Base-by-base conservation (phyloP, 768 basidiomycete species). In the Kwoniella dendrophila region DNA sequence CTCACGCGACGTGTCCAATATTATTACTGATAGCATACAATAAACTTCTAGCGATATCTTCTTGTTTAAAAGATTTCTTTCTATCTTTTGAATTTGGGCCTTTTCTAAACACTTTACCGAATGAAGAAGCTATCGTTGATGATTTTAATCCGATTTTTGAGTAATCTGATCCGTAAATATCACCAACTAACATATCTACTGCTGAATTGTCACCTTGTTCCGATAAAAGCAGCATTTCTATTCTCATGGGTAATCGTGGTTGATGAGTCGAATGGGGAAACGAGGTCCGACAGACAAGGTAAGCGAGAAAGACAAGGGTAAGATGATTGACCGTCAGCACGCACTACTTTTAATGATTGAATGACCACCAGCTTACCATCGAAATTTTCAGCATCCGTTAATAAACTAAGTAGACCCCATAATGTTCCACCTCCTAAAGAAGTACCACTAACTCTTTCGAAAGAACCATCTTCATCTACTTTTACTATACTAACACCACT, bases 121-220 rank as follows among this genome's bases (percentile, higher is more conserved):
- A 98, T 24, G 92, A 91, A 66, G 92, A 95, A 11, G 96, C 96
- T 74, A 99, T 99, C 82, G 90, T 96, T 7, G 91, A 94, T 34
- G 94, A 96, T 80, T 98, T 98, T 57, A 99, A 86, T 18, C 96
- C 96, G 34, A 99, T 86, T 64, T 89, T 88, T 78, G 85, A 87
- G 81, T 97, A 97, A 81, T 97, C 96, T 69, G 91, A 89, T n/a
- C 96, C 92, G 78, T 96, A 99, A 70, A 99, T 99, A 81, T 99
- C 96, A 34, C 96, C 95, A 45, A 99, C 94, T 49, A 98, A 87
- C 95, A 98, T 98, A 79, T 99, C 96, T 14, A 98, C 94, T 4
- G 84, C 84, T 43, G 90, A 86, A 76, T 99, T 98, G 80, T 96
- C 91, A 38, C 96, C 96, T 74, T 85, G 78, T 80, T 99, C 96